These are phyloP conservation scores for Lactarius akahatsu DNA, from an alignment of 768 basidiomycete genomes.

Conservation along the genomic window DNA sequence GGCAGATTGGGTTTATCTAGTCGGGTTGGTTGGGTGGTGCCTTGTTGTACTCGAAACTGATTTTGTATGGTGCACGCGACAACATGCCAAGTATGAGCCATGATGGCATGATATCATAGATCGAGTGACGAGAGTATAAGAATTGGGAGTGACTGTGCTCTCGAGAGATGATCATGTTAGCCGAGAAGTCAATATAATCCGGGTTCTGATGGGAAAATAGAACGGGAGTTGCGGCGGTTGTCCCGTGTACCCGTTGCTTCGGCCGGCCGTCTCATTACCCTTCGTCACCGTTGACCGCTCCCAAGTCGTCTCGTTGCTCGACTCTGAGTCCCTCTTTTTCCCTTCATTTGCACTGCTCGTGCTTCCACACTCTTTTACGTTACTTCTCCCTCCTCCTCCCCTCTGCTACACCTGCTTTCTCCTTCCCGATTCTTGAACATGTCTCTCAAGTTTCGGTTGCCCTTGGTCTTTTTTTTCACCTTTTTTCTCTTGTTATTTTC, in stretches of 20 bases:
- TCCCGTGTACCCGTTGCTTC: not conserved
- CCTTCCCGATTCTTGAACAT: not conserved
- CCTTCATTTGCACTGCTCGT: slow-evolving; percentile 15
- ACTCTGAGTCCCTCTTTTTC: not conserved
- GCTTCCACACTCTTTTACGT: slow-evolving; percentile 25
- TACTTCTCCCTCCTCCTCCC: not conserved
- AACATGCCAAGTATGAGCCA: not conserved
- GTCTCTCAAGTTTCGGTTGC: slow-evolving; percentile 1
- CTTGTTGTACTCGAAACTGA: slow-evolving; percentile 1
- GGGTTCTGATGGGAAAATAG: not conserved
- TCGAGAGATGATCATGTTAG: not conserved
- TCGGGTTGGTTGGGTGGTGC: not conserved
- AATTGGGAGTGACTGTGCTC: no score
- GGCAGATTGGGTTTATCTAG: slow-evolving; percentile 91
- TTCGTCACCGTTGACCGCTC: not conserved
- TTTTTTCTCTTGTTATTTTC: slow-evolving; percentile 11
- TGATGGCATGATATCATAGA: not conserved
- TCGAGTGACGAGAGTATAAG: not conserved
- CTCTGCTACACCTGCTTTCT: not conserved
- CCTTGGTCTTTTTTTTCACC: slow-evolving; percentile 11
- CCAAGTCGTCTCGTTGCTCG: not conserved
- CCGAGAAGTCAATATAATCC: not conserved
- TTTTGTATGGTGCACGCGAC: not conserved
- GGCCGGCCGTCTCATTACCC: not conserved
- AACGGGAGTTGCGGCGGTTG: not conserved